Evolutionary conservation across 331 rosid genomes (phyloP).

Genomic region (Erythrophleum ivorense): DNA sequence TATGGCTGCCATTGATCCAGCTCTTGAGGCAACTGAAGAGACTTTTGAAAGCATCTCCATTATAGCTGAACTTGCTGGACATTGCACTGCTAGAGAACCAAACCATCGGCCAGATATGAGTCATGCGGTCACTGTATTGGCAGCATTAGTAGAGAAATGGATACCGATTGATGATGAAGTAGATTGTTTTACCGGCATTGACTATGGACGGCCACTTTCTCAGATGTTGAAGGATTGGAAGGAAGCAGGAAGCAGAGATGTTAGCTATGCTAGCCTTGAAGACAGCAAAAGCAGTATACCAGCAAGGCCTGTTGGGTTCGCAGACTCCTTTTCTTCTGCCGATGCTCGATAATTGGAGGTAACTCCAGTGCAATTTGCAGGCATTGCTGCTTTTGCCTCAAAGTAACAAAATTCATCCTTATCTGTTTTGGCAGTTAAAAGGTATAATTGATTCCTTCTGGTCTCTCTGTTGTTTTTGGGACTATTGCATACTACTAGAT

Average conservation of each 20-base stretch:
- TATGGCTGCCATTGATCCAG: conserved; percentile 65
- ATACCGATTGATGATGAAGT: conserved; percentile 55
- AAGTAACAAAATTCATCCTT: conserved; percentile 8
- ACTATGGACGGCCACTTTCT: conserved; percentile 66
- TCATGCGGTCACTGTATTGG: conserved; percentile 62
- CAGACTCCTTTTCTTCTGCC: conserved; percentile 68
- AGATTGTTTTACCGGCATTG: conserved; percentile 52
- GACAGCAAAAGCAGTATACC: conserved; percentile 77
- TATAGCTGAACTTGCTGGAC: conserved; percentile 75
- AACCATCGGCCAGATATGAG: conserved; percentile 81
- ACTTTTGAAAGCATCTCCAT: conserved; percentile 51
- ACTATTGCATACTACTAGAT: conserved; percentile 9
- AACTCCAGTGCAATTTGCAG: conserved; percentile 13
- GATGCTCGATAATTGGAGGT: conserved; percentile 66
- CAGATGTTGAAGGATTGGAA: conserved; percentile 77
- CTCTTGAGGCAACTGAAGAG: conserved; percentile 56
- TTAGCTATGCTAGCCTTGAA: conserved; percentile 50
- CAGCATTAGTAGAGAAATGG: conserved; percentile 74
- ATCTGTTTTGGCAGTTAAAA: conserved; percentile 13
- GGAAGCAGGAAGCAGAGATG: conserved; percentile 60
- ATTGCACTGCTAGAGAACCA: conserved; percentile 76
- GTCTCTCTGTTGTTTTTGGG: not conserved
- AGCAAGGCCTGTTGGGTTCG: conserved; percentile 67
- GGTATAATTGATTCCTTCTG: conserved; percentile 1
- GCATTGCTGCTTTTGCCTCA: conserved; percentile 7